Base-by-base conservation (phyloP, 1,284 basidiomycete species). In the Phylloboletellus chloephorus region DNA sequence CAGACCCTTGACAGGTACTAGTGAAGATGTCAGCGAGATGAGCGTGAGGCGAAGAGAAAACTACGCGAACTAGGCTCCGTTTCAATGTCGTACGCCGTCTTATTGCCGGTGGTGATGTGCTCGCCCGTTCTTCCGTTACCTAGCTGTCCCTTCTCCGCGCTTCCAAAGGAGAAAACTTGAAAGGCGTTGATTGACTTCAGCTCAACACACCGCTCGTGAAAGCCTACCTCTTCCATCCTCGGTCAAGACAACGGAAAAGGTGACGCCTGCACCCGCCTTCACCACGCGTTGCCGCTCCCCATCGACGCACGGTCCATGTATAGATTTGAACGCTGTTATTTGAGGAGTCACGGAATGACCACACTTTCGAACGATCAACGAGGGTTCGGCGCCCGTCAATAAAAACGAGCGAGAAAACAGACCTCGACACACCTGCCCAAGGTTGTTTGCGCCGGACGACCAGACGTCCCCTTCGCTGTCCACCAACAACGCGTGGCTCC, bases 101-200 rank as follows among this genome's bases (percentile, higher is more conserved):
- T 90, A 51, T 88, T 88, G 25, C 81, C 88, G 3, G 84, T 84
- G 6, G 82, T 79, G 46, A 95, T 86, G 29, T 90, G 78, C 64
- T 94, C 90, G 13, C 92, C 90, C 0, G 90, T 92, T 43, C 79
- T 78, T 11, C 93, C 93, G 54, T 92, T 94, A 1, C 92, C 94
- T 0, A 97, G 72, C 52, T 96, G 91, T 2, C 94, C 94, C 51
- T 89, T 82, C 64, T 96, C 91, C n/a, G 82, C 87, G 41, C 87
- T 92, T 24, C 94, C 94, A 50, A 90, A 82, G 0, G 90, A 76
- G 57, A 87, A 97, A 2, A 96, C 88, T 82, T 49, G 31, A 23
- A 43, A 16, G 12, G 17, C 8, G 36, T 43, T 39, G 28, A 37
- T 44, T 39, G 28, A 37, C 43, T 36, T 43, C 19, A 52, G 30